Base-by-base conservation (phyloP, 2,329 filamentous ascomycete genomes). In the Pseudogymnoascus sp. region DNA sequence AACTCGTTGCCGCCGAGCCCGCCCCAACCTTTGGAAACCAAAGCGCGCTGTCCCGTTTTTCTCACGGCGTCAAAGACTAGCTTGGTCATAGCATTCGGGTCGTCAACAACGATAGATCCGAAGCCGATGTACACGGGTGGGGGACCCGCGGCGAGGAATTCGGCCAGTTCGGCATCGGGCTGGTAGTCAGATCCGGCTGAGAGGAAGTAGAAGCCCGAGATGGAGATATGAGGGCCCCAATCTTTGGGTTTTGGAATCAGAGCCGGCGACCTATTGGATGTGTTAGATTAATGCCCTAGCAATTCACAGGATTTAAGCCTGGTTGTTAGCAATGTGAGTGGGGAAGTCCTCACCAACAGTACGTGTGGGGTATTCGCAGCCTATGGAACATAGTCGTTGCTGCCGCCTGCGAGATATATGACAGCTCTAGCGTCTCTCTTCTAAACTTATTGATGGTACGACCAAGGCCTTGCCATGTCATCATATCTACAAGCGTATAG, bases 371-470 rank as follows among this genome's bases (percentile, higher is more conserved):
- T 15, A 97, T 83, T 57, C 83, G 84, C 33, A 97, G 78, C 33
- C 90, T 85, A 50, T 84, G 86, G 13, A 96, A 78, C 73, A 96
- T 83, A 3, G 89, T 90, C 8, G 93, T 91, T 2, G 90, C 93
- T 83, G 89, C 93, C 60, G 96, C 87, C 7, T 91, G 78, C 65
- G 89, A 91, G 44, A 97, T 81, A 0, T 88, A 83, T 50, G 95
- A 89, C 0, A 97, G 78, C 26, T 89, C 88, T 1, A 96, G 80
- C 13, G 83, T 84, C 64, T 87, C 86, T 67, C 88, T 86, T 62
- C 93, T 82, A 71, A 96, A 97, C 10, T 87, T 83, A 72, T 97
- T 97, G 72, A 97, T 93, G 5, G 97, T 80, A 74, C 97, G 93
- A 38, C 93, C 93, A 3, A 96, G 78, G 0, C 87, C 87, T 74